phyloP scores from a whole-genome alignment of 2,329 filamentous ascomycete genomes.

The Colletotrichum godetiae region DNA sequence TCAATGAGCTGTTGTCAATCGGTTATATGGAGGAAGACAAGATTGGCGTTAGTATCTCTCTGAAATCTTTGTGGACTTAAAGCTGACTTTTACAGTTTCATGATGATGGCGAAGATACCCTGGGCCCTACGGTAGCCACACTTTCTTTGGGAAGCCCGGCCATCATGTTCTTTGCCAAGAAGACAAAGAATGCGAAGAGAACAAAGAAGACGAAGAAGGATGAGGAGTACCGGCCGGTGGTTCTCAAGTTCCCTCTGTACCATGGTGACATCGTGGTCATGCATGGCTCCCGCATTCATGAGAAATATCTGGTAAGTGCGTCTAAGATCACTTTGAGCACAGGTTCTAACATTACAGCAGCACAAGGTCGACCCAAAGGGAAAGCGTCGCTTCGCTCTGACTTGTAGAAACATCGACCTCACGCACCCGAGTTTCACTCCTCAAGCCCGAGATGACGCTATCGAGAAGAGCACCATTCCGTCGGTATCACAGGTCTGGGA shows the following conservation, averaged over 20 bases:
- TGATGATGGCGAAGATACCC: slow-evolving; percentile 72
- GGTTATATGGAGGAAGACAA: slow-evolving; percentile 71
- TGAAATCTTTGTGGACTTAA: background rate
- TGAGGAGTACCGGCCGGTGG: slow-evolving; percentile 3
- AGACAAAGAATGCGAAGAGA: slow-evolving; percentile 46
- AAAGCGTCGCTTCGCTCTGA: slow-evolving; percentile 66
- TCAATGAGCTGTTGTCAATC: slow-evolving; percentile 73
- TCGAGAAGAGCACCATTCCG: slow-evolving; percentile 48
- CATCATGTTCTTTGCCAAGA: slow-evolving; percentile 68
- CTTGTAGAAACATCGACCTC: slow-evolving; percentile 62
- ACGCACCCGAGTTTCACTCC: slow-evolving; percentile 47
- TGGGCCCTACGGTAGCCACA: slow-evolving; percentile 72
- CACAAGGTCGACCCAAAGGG: slow-evolving; percentile 64
- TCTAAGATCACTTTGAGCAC: background rate
- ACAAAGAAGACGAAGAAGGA: background rate
- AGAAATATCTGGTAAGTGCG: slow-evolving; percentile 63
- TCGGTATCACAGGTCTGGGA: slow-evolving; percentile 2
- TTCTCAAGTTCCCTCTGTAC: slow-evolving; percentile 57
- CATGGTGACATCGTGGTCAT: slow-evolving; percentile 76
- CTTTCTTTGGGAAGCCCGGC: slow-evolving; percentile 69
- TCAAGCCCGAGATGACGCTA: slow-evolving; percentile 41
- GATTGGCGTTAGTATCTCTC: slow-evolving; percentile 57
- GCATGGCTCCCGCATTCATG: slow-evolving; percentile 69
- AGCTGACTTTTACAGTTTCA: slow-evolving; percentile 62
- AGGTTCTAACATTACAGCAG: slow-evolving; percentile 43